phyloP scores from a whole-genome alignment of 108 stramenopile species.

The Hondaea fermentalgiana region DNA sequence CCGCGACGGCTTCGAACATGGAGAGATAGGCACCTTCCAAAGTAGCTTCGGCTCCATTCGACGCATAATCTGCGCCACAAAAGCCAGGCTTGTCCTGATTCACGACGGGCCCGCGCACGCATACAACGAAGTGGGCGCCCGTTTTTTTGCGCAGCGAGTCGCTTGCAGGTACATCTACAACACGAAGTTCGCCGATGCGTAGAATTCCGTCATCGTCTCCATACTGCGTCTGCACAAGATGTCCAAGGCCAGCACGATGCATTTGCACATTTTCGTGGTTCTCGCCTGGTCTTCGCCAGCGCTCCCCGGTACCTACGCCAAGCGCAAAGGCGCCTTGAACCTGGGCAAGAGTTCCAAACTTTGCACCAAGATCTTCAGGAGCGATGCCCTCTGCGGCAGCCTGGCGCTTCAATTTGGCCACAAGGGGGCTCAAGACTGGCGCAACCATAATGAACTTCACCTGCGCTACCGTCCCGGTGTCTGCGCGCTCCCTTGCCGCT shows the following conservation, averaged over 20 bases:
- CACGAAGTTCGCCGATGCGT: background rate
- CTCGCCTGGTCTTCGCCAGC: background rate
- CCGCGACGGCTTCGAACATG: background rate
- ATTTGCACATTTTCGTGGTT: background rate
- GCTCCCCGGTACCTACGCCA: background rate
- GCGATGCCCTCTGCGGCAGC: background rate
- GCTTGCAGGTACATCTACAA: background rate
- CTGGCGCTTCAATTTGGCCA: background rate
- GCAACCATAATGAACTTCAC: background rate
- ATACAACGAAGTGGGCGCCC: background rate
- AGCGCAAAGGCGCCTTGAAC: background rate
- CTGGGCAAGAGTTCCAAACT: background rate
- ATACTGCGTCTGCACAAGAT: background rate
- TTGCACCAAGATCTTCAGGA: background rate
- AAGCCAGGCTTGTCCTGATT: background rate
- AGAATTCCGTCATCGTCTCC: background rate
- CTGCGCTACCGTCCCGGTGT: background rate
- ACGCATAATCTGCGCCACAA: background rate
- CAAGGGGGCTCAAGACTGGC: background rate
- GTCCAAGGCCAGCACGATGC: background rate
- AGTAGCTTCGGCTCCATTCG: background rate
- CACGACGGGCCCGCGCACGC: background rate
- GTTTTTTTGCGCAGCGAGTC: background rate
- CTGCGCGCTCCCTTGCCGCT: background rate
- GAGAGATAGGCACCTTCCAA: background rate